phyloP scores from a whole-genome alignment of 768 basidiomycete species.

The Mycena rebaudengoi region DNA sequence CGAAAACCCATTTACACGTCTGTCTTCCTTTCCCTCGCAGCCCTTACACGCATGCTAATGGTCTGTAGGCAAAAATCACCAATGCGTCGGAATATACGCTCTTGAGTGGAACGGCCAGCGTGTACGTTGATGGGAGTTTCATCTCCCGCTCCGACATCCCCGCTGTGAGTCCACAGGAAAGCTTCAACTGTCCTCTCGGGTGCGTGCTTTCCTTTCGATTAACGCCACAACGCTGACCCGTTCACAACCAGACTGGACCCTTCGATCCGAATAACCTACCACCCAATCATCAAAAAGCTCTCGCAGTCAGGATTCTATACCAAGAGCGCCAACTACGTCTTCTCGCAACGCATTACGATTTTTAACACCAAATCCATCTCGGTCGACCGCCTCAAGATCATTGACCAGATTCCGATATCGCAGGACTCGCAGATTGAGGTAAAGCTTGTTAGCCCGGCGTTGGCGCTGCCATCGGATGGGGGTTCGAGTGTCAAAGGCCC shows the following conservation, averaged over 20 bases:
- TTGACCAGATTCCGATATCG: conserved; percentile 50
- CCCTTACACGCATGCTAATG: neutral
- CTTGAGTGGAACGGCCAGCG: conserved; percentile 54
- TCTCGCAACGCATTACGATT: conserved; percentile 48
- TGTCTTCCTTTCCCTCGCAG: neutral
- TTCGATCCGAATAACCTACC: conserved; percentile 50
- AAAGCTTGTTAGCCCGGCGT: conserved; percentile 28
- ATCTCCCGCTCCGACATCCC: conserved; percentile 57
- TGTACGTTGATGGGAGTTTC: conserved; percentile 66
- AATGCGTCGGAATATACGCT: conserved; percentile 64
- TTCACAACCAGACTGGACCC: conserved; percentile 46
- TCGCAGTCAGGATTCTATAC: conserved; percentile 44
- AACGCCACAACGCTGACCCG: neutral
- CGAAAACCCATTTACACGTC: conserved; percentile 50
- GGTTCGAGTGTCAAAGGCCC: too few relatives aligned
- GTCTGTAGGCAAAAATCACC: conserved; percentile 53
- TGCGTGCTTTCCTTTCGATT: conserved; percentile 28
- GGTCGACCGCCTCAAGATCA: conserved; percentile 42
- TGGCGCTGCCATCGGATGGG: neutral
- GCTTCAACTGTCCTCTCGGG: conserved; percentile 57
- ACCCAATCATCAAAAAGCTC: conserved; percentile 44
- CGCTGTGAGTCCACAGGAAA: conserved; percentile 51
- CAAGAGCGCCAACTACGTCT: conserved; percentile 41
- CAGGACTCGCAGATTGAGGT: conserved; percentile 35
- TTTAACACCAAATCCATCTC: conserved; percentile 45